A percentile compares a stretch with the other conserved stretches of the same genome.
These are phyloP conservation scores for Fragaria iinumae DNA, from an alignment of 306 rosid species.

Conservation along the genomic window DNA sequence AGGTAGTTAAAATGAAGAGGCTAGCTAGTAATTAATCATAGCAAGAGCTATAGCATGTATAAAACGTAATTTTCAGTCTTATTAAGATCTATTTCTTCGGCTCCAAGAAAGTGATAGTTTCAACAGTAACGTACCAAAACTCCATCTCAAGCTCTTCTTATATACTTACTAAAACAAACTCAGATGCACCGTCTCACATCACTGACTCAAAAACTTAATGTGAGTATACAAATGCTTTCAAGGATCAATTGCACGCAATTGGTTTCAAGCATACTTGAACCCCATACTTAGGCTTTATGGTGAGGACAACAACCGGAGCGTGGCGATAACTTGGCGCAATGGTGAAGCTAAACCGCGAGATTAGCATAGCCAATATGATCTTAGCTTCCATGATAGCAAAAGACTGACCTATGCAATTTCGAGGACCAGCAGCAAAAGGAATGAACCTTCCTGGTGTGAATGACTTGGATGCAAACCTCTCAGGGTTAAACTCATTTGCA, in stretches of 20 bases:
- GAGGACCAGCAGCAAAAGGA: slow-evolving; percentile 85
- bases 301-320: slow-evolving; percentile 86
- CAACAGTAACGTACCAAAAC: slow-evolving; percentile 12
- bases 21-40: neutral
- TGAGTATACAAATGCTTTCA: neutral
- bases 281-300: slow-evolving; percentile 87
- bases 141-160: slow-evolving; percentile 6
- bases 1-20: neutral
- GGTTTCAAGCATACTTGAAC: slow-evolving; percentile 87
- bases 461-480: slow-evolving; percentile 73
- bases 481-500: slow-evolving; percentile 86
- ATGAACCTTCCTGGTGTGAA: slow-evolving; percentile 67
- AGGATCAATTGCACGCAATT: slow-evolving; percentile 22
- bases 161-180: neutral
- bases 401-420: slow-evolving; percentile 86
- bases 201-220: neutral
- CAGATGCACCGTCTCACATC: slow-evolving; percentile 4
- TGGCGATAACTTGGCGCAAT: slow-evolving; percentile 71
- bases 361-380: slow-evolving; percentile 76
- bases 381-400: slow-evolving; percentile 96
- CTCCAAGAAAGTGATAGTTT: slow-evolving; percentile 28
- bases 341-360: slow-evolving; percentile 66
- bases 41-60: slow-evolving; percentile 1
- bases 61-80: slow-evolving; percentile 27
- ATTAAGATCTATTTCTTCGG: slow-evolving; percentile 14